A percentile compares a stretch with the other conserved stretches of the same genome.
Evolutionary conservation across 2,329 filamentous ascomycete species (phyloP).

Genomic region (Aspergillus uvarum): DNA sequence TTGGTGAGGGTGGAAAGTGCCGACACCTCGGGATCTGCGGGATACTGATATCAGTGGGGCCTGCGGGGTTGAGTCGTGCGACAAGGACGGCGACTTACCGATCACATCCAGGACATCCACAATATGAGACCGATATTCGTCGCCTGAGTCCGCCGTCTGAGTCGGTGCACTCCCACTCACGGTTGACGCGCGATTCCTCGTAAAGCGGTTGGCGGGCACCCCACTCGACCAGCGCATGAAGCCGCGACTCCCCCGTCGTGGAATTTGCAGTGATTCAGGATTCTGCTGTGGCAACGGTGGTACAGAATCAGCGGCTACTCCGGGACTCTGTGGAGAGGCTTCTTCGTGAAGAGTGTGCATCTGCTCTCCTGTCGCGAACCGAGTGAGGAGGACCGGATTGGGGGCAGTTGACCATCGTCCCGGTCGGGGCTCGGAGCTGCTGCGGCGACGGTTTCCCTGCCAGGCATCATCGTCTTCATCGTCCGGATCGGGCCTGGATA

Average conservation of each 20-base stretch:
- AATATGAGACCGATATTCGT: slow-evolving; percentile 61
- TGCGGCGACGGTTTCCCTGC: slow-evolving; percentile 37
- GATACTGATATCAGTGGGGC: neutral
- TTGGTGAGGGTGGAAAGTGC: slow-evolving; percentile 83
- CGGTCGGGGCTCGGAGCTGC: slow-evolving; percentile 42
- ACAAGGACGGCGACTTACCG: slow-evolving; percentile 49
- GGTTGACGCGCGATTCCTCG: slow-evolving; percentile 36
- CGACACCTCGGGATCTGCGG: slow-evolving; percentile 74
- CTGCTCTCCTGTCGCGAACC: slow-evolving; percentile 22
- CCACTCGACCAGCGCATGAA: slow-evolving; percentile 35
- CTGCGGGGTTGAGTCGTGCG: neutral
- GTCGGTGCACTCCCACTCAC: slow-evolving; percentile 24
- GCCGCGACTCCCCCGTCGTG: slow-evolving; percentile 20
- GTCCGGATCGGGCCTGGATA: slow-evolving; percentile 6
- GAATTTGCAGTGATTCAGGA: slow-evolving; percentile 17
- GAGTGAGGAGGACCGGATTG: slow-evolving; percentile 20
- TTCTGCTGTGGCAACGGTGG: slow-evolving; percentile 16
- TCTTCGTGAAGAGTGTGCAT: slow-evolving; percentile 40
- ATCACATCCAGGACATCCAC: slow-evolving; percentile 69
- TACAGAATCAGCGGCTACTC: slow-evolving; percentile 6
- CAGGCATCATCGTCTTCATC: slow-evolving; percentile 32
- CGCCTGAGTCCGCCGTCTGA: slow-evolving; percentile 10
- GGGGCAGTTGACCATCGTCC: slow-evolving; percentile 32
- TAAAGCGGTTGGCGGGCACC: slow-evolving; percentile 32
- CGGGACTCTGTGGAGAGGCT: slow-evolving; percentile 21